Evolutionary conservation across 257 asterid genomes (phyloP), one percentile per base, ranked within the genome.

Genomic region (Parsonsia alboflavescens): DNA sequence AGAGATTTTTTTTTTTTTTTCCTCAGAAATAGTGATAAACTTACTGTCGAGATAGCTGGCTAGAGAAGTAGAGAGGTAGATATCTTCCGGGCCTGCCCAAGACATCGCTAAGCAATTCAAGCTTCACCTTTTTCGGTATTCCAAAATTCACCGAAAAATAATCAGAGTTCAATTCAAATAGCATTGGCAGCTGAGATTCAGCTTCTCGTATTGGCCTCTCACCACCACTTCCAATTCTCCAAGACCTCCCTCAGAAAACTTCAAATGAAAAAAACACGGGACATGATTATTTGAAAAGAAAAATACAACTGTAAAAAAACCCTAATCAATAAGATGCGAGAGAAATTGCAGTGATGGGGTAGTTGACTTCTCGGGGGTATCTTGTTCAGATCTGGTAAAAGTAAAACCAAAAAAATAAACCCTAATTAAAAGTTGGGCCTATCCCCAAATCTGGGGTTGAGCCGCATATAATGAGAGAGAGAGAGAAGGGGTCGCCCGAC

Each of bases 1-100:
- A 33, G 39, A 3, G 39, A 33, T 3, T 33, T 33, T 33, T 1
- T 33, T 33, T 33, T 33, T 33, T n/a, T n/a, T n/a, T n/a, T n/a
- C n/a, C n/a, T n/a, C n/a, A n/a, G n/a, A n/a, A n/a, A n/a, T n/a
- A n/a, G n/a, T n/a, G 48, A 77, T 26, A 61, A 70, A 70, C 96
- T 83, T 82, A 95, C 99, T 95, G 84, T 95, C 99, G 72, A 92
- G 99, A 82, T 95, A 95, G 84, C 96, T 92, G 41, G 98, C 99
- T 78, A 95, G 98, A 82, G 99, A 92, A 71, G 99, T 95, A 16
- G 99, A 95, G 54, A 89, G 96, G 83, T 85, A 85, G 75, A 89
- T 86, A 85, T 92, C 98, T 84, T 95, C 99, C 64, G 98, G 94
- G 54, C 96, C 88, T 53, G 96, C 97, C 98, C 97, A 95, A 86